phyloP scores from a whole-genome alignment of 1,284 basidiomycete species.

The Rhizoctonia solani region DNA sequence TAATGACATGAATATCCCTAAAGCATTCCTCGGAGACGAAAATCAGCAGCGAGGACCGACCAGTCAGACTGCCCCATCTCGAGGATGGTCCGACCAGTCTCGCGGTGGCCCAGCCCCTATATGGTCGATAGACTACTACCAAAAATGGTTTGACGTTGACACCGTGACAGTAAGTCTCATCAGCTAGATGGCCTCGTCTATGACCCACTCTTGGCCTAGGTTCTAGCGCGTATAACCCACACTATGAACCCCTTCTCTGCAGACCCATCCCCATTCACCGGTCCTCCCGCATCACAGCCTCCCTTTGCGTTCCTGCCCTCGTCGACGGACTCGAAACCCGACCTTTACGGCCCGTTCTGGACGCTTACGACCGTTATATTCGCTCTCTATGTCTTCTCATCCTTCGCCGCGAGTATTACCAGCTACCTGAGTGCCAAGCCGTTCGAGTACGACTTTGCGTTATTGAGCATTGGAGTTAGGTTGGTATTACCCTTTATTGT shows the following conservation, averaged over 20 bases:
- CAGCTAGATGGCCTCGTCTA: neutral
- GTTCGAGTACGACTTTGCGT: slow-evolving; percentile 81
- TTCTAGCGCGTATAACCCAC: slow-evolving; percentile 60
- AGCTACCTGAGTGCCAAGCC: slow-evolving; percentile 70
- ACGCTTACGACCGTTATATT: slow-evolving; percentile 91
- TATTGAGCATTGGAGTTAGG: slow-evolving; percentile 79
- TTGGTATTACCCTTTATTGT: neutral
- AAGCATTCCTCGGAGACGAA: slow-evolving; percentile 37
- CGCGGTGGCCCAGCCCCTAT: slow-evolving; percentile 12
- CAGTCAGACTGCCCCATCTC: neutral
- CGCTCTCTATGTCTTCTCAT: slow-evolving; percentile 87
- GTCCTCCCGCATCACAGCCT: neutral
- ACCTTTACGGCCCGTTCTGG: slow-evolving; percentile 94
- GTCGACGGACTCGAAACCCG: slow-evolving; percentile 55
- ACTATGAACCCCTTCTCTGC: slow-evolving; percentile 56
- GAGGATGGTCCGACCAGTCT: slow-evolving; percentile 33
- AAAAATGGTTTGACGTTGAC: slow-evolving; percentile 75
- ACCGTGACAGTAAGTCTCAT: slow-evolving; percentile 60
- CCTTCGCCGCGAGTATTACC: slow-evolving; percentile 80
- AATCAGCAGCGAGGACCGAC: neutral
- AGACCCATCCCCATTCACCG: slow-evolving; percentile 55
- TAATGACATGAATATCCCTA: neutral
- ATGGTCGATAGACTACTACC: slow-evolving; percentile 39
- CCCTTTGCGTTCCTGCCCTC: slow-evolving; percentile 21
- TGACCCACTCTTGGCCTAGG: slow-evolving; percentile 62